Percentiles rank a stretch among this genome's conserved stretches.
These are phyloP conservation scores for Pluteus cervinus DNA, from an alignment of 768 basidiomycete species.

Conservation along the genomic window DNA sequence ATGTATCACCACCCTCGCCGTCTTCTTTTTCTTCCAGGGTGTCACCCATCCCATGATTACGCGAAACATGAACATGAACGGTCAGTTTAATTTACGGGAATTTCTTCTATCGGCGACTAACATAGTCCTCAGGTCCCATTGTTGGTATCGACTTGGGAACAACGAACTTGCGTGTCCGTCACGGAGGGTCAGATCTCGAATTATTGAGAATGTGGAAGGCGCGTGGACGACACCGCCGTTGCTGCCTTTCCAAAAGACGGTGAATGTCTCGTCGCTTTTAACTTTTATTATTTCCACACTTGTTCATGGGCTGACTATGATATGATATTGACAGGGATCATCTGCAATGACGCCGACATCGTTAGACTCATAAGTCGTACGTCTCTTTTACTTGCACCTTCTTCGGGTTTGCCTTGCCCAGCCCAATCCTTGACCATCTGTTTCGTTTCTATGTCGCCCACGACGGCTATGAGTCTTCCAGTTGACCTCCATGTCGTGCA, in stretches of 20 bases:
- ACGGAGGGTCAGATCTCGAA: conserved; percentile 97
- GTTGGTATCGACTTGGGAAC: conserved; percentile 97
- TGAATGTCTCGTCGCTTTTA: too few relatives aligned
- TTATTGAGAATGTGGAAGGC: conserved; percentile 97
- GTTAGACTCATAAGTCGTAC: too few relatives aligned
- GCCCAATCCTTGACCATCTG: too few relatives aligned
- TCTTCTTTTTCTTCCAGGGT: conserved; percentile 35
- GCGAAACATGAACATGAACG: conserved; percentile 92
- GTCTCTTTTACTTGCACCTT: too few relatives aligned
- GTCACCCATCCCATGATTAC: conserved; percentile 71
- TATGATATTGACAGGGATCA: too few relatives aligned
- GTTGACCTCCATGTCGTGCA: too few relatives aligned
- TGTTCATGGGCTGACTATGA: too few relatives aligned
- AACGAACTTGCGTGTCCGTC: conserved; percentile 83
- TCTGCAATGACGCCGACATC: too few relatives aligned
- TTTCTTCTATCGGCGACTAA: not conserved
- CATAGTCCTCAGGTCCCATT: conserved; percentile 58
- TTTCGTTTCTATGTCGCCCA: too few relatives aligned
- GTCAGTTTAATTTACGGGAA: conserved; percentile 33
- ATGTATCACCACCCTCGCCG: conserved; percentile 15
- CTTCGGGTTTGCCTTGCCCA: too few relatives aligned
- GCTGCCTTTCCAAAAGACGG: conserved; percentile 99
- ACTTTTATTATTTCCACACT: too few relatives aligned
- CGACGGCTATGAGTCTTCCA: too few relatives aligned
- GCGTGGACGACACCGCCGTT: conserved; percentile 93